Evolutionary conservation across 2,329 filamentous ascomycete genomes (phyloP).

Genomic region (Stagonosporopsis rhizophila): DNA sequence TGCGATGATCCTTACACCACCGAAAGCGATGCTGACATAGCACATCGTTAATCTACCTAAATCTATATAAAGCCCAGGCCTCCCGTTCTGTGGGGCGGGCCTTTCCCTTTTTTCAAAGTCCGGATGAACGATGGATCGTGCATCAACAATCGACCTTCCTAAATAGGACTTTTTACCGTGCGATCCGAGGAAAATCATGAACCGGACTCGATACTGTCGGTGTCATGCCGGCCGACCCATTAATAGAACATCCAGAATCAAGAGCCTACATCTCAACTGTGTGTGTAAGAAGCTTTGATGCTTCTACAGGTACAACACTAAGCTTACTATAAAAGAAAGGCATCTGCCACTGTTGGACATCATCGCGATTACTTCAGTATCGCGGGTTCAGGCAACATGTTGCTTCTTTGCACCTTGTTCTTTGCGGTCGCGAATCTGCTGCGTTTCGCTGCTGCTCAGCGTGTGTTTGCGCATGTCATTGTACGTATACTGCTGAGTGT

Average conservation of each 20-base stretch:
- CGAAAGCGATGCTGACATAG: not conserved
- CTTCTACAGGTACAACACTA: not conserved
- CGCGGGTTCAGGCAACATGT: not conserved
- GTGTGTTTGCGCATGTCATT: slow-evolving; percentile 41
- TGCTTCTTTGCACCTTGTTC: not conserved
- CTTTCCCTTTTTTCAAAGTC: not conserved
- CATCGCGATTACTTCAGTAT: not conserved
- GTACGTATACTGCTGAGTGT: slow-evolving; percentile 19
- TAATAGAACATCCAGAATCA: not conserved
- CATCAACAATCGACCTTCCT: not conserved
- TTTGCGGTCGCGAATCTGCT: slow-evolving; percentile 3
- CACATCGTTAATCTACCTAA: not conserved
- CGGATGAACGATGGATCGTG: not conserved
- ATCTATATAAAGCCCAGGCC: not conserved
- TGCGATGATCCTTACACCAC: not conserved
- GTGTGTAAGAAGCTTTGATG: not conserved
- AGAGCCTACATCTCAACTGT: not conserved
- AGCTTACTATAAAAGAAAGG: not conserved
- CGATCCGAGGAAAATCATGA: not conserved
- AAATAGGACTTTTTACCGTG: not conserved
- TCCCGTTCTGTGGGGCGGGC: not conserved
- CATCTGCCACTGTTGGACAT: not conserved
- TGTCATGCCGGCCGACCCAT: not conserved
- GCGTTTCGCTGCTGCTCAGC: slow-evolving; percentile 1
- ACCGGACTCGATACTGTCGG: too few species aligned